phyloP scores from a whole-genome alignment of 106 monocot species.

The Phalaenopsis aphrodite region DNA sequence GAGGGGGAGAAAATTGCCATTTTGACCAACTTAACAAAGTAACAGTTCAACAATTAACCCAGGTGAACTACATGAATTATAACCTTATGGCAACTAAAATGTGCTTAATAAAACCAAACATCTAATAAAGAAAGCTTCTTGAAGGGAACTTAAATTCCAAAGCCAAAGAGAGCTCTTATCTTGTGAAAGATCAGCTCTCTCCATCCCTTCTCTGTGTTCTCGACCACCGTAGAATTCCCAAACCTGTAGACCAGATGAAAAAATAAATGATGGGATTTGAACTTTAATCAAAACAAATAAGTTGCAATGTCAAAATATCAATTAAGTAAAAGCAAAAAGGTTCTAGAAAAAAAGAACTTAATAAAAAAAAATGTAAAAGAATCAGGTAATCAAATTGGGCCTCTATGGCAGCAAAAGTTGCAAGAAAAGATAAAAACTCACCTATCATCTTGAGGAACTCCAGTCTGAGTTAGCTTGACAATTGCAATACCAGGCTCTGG shows the following conservation, averaged over 20 bases:
- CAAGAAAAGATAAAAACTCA: constrained; percentile 10
- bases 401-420: background rate
- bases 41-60: background rate
- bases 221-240: constrained; percentile 88
- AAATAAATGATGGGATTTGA: background rate
- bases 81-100: background rate
- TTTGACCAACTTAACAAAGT: background rate
- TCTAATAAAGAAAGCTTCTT: background rate
- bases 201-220: constrained; percentile 98
- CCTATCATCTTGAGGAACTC: constrained; percentile 88
- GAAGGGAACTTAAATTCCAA: constrained; percentile 57
- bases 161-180: constrained; percentile 94
- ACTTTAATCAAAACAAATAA: background rate
- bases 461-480: constrained; percentile 66
- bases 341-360: background rate
- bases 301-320: background rate
- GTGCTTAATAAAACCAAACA: background rate
- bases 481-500: constrained; percentile 74
- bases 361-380: background rate
- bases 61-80: background rate
- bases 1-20: background rate
- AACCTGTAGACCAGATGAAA: constrained; percentile 36
- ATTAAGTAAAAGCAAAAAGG: background rate
- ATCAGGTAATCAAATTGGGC: background rate
- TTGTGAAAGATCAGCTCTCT: constrained; percentile 90